phyloP scores from a whole-genome alignment of 116 monocot genomes.

The Dioscorea cayenensis region DNA sequence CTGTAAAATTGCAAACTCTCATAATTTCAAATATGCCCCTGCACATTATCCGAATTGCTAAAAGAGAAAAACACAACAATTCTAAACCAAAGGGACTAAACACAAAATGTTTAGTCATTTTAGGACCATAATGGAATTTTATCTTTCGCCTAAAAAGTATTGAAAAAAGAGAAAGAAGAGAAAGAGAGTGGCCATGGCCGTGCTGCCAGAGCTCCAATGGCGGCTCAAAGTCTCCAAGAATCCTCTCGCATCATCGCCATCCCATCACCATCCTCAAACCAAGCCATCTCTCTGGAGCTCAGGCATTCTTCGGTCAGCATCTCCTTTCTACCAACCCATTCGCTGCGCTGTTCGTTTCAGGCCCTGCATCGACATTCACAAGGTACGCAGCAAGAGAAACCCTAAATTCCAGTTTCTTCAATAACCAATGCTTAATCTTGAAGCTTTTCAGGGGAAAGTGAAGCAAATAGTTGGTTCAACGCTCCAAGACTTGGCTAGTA shows the following conservation, averaged over 20 bases:
- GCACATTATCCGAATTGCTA: too few relatives aligned
- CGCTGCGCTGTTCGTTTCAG: conserved; percentile 14
- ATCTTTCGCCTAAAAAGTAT: too few relatives aligned
- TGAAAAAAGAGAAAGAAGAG: too few relatives aligned
- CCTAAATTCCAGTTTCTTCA: background rate
- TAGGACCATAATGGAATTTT: too few relatives aligned
- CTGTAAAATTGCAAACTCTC: too few relatives aligned
- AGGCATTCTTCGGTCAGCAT: background rate
- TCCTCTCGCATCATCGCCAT: background rate
- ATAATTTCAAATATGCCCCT: too few relatives aligned
- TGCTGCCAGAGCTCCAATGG: background rate
- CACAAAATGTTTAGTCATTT: too few relatives aligned
- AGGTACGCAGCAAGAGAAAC: conserved; percentile 7
- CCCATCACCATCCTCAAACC: background rate
- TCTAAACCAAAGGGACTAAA: too few relatives aligned
- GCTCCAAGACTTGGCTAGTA: conserved; percentile 44
- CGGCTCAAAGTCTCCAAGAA: background rate
- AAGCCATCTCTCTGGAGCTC: background rate
- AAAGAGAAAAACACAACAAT: too few relatives aligned
- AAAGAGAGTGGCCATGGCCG: background rate
- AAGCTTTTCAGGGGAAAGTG: conserved; percentile 73
- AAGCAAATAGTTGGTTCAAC: conserved; percentile 96
- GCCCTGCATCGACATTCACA: conserved; percentile 40
- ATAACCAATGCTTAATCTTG: background rate
- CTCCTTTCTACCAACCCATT: background rate